Conservation (phyloP, 768 basidiomycete genomes). For the Mycena maculata region DNA sequence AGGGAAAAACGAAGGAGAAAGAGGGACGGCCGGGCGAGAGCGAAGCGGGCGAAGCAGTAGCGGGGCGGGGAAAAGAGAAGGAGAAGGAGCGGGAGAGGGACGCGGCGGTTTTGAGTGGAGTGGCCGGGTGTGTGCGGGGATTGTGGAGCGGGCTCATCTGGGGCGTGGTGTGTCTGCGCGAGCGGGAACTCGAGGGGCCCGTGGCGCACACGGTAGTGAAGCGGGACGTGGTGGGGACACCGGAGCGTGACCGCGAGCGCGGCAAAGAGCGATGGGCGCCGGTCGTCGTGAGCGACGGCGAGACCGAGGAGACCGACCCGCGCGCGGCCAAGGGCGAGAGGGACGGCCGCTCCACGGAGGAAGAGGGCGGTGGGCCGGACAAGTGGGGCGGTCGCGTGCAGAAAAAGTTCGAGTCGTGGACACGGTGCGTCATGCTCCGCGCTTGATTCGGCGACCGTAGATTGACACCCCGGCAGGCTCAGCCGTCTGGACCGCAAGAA, state of each 20-base stretch:
- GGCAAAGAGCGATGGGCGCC: conserved; percentile 39
- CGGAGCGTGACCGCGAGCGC: conserved; percentile 33
- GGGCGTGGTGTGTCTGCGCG: conserved; percentile 51
- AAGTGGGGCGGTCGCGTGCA: conserved; percentile 58
- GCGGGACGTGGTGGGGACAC: conserved; percentile 33
- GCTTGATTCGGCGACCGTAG: neutral
- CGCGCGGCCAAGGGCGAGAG: conserved; percentile 37
- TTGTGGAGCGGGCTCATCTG: conserved; percentile 59
- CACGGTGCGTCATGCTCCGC: conserved; percentile 46
- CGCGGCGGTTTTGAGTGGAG: conserved; percentile 36
- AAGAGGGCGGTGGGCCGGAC: conserved; percentile 54
- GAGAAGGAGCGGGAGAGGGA: conserved; percentile 44
- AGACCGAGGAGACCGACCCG: conserved; percentile 43
- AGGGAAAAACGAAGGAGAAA: conserved; percentile 34
- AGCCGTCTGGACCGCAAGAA: conserved; percentile 28
- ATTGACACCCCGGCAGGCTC: conserved; percentile 10
- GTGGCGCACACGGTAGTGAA: conserved; percentile 18
- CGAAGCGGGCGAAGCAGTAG: conserved; percentile 42
- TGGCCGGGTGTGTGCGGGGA: conserved; percentile 52
- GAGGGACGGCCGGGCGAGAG: conserved; percentile 40
- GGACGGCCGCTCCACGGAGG: conserved; percentile 55
- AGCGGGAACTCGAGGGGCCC: conserved; percentile 45
- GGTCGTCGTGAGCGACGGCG: conserved; percentile 55
- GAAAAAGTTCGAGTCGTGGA: conserved; percentile 58
- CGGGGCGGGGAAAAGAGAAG: conserved; percentile 34